phyloP scores from a whole-genome alignment of 257 asterid genomes.

The Striga asiatica region DNA sequence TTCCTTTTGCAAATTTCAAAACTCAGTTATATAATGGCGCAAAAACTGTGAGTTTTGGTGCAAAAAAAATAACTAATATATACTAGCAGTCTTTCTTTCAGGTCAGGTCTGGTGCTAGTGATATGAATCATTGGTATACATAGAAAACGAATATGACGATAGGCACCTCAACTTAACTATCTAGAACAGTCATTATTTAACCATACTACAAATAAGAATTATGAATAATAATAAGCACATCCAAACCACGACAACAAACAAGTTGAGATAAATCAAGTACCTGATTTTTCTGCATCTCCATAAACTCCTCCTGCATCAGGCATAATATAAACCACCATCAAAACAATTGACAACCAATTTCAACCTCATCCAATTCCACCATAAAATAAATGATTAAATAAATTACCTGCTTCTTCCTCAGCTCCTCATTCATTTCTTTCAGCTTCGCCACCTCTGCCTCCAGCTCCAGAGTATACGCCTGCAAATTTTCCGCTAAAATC shows the following conservation, averaged over 20 bases:
- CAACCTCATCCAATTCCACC: background rate
- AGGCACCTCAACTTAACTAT: background rate
- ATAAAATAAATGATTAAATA: no score
- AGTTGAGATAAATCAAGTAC: constrained; percentile 20
- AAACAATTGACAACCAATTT: background rate
- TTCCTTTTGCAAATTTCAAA: no score
- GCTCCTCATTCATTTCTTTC: constrained; percentile 53
- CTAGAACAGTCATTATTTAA: background rate
- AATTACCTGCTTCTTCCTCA: constrained; percentile 68
- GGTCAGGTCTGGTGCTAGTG: no score
- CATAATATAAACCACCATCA: no score
- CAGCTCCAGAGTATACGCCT: constrained; percentile 89
- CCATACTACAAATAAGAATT: background rate
- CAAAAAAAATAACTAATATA: no score
- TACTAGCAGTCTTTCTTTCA: no score
- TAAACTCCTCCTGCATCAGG: constrained; percentile 49
- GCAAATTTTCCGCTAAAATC: constrained; percentile 11
- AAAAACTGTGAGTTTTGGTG: no score
- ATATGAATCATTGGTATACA: no score
- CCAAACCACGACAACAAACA: no score
- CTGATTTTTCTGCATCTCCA: constrained; percentile 79
- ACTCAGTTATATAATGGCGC: no score
- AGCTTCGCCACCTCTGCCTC: constrained; percentile 90
- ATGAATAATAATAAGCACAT: background rate
- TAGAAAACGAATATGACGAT: no score